Percentiles rank a stretch among this genome's conserved stretches.
phyloP scores from a whole-genome alignment of 75 land plant genomes.

The Picea glauca region DNA sequence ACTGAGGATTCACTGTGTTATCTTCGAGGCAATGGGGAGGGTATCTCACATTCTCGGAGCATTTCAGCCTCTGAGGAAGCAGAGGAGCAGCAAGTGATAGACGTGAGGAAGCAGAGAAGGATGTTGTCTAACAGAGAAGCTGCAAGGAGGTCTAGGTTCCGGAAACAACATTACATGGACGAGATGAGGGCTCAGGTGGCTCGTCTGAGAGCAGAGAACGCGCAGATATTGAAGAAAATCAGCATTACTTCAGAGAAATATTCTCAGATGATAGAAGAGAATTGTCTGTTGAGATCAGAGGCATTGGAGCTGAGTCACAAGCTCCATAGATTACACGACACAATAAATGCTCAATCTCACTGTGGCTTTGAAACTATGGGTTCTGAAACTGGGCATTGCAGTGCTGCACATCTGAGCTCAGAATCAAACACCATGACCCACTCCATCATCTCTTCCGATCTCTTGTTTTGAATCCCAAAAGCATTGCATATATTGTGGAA shows the following conservation, averaged over 20 bases:
- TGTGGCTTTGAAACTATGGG: not conserved
- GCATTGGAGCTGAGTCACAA: slow-evolving; percentile 40
- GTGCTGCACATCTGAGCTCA: not conserved
- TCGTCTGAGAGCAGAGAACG: slow-evolving; percentile 51
- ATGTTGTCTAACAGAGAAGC: slow-evolving; percentile 78
- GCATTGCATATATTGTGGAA: not conserved
- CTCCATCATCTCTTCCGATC: not conserved
- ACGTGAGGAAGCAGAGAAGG: slow-evolving; percentile 54
- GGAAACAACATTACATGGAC: slow-evolving; percentile 71
- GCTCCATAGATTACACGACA: slow-evolving; percentile 22
- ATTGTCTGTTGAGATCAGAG: slow-evolving; percentile 38
- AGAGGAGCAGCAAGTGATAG: too few species aligned
- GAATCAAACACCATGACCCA: not conserved
- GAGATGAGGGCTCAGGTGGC: slow-evolving; percentile 63
- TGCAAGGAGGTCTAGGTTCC: slow-evolving; percentile 64
- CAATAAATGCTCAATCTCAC: not conserved
- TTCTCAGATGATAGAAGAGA: slow-evolving; percentile 38
- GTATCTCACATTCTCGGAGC: not conserved
- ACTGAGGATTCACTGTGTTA: not conserved
- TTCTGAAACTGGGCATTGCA: slow-evolving; percentile 4
- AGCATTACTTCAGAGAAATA: slow-evolving; percentile 42
- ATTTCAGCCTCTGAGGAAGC: slow-evolving; percentile 11
- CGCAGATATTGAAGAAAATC: slow-evolving; percentile 38
- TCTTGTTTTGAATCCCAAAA: not conserved
- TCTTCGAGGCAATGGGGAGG: slow-evolving; percentile 1